Conservation (phyloP, 164 flowering plant species). For the Berberis thunbergii region DNA sequence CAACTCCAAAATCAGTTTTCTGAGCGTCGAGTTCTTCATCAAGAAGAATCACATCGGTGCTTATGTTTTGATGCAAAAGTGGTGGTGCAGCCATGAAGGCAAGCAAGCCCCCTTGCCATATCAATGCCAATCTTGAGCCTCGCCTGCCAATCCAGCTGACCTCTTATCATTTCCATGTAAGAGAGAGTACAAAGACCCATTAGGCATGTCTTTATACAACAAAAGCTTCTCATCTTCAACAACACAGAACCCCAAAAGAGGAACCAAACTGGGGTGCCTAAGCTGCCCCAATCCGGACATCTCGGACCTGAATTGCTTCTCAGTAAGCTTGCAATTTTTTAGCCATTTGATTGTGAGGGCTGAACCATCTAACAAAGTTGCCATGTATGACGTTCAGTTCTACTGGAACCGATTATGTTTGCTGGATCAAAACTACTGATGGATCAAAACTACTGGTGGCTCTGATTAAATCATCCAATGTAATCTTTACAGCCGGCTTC, state of each 20-base stretch:
- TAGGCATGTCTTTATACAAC: slow-evolving; percentile 63
- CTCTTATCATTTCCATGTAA: slow-evolving; percentile 19
- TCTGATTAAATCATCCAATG: slow-evolving; percentile 43
- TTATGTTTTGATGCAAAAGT: slow-evolving; percentile 41
- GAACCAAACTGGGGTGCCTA: slow-evolving; percentile 71
- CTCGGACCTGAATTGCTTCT: slow-evolving; percentile 56
- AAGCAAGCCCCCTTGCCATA: slow-evolving; percentile 59
- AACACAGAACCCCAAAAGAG: slow-evolving; percentile 56
- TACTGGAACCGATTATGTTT: slow-evolving; percentile 27
- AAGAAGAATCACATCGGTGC: slow-evolving; percentile 50
- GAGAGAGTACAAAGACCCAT: slow-evolving; percentile 42
- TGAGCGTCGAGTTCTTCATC: slow-evolving; percentile 61
- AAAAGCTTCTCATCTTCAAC: slow-evolving; percentile 58
- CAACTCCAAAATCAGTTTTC: slow-evolving; percentile 50
- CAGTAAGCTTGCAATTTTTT: slow-evolving; percentile 31
- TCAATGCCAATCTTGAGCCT: slow-evolving; percentile 54
- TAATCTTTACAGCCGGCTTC: slow-evolving; percentile 59
- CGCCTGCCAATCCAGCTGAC: slow-evolving; percentile 43
- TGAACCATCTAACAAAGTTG: slow-evolving; percentile 58
- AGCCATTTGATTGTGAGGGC: slow-evolving; percentile 54
- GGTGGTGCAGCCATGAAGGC: slow-evolving; percentile 65
- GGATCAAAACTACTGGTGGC: slow-evolving; percentile 52
- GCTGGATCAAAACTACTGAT: slow-evolving; percentile 37
- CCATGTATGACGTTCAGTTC: slow-evolving; percentile 49
- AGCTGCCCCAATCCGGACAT: slow-evolving; percentile 54